Evolutionary conservation across 2,329 filamentous ascomycete species (phyloP), one percentile per base, ranked within the genome.

Genomic region (Aspergillus hortae): DNA sequence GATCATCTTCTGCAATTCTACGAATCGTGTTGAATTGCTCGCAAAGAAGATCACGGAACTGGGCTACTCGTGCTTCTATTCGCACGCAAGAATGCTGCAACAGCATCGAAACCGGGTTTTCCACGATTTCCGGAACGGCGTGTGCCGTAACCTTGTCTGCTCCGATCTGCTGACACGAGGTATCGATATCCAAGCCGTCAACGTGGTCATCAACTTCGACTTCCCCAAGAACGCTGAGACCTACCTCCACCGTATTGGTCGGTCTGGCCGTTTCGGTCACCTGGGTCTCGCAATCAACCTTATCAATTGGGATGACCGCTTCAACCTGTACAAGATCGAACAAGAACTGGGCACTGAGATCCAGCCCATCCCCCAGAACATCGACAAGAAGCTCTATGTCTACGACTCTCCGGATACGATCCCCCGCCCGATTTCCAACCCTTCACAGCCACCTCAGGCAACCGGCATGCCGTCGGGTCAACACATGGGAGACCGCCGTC

Each of bases 1-100:
- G 57, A 99, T 99, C 77, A 99, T 99, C 71, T 99, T 99, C 79
- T 99, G 94, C 78, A 99, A 99, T 76, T 99, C 94, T 38, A 99
- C 94, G 49, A 97, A 97, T 73, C 90, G 94, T 60, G 94, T 99
- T 55, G 94, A 99, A 75, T 81, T 99, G 48, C 83, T 99, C 23
- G 94, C 94, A 46, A 99, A 99, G 81, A 99, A 99, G 75, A 99
- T 99, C 67, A 99, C 95, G 44, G 95, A 99, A 73, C 84, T 99
- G 59, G 94, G 94, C 59, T 99, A 99, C 76, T 99, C 94, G 1
- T 99, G 94, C 78, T 99, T 97, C 78, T 99, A 99, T 78, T 97
- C 92, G 62, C 94, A 99, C 73, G 94, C 94, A 48, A 91, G 92
- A 68, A 99, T 99, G 94, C 85, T 94, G 44, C 94, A 99, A 74